Percentiles rank a stretch among this genome's conserved stretches.
These are phyloP conservation scores for Aspergillus brunneoviolaceus DNA, from an alignment of 2,329 filamentous ascomycete genomes.

Conservation along the genomic window DNA sequence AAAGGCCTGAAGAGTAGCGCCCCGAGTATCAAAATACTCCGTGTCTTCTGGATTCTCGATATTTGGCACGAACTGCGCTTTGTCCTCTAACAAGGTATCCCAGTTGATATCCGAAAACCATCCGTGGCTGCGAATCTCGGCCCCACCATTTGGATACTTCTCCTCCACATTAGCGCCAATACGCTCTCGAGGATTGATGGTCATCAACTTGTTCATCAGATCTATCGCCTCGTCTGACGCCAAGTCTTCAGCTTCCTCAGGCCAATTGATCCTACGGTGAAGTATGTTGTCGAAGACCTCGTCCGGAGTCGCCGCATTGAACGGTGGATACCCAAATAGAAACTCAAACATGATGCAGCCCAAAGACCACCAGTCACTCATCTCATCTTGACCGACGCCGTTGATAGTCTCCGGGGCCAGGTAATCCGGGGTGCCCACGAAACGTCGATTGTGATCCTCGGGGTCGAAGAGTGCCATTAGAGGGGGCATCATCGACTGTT, in stretches of 20 bases:
- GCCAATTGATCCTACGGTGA: conserved; percentile 86
- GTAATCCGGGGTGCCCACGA: conserved; percentile 96
- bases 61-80: conserved; percentile 91
- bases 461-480: conserved; percentile 94
- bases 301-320: conserved; percentile 86
- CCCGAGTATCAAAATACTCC: conserved; percentile 92
- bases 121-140: conserved; percentile 82
- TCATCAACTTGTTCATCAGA: conserved; percentile 88
- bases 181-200: conserved; percentile 75
- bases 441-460: conserved; percentile 85
- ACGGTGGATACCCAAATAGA: conserved; percentile 87
- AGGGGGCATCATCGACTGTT: conserved; percentile 78
- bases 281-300: conserved; percentile 97
- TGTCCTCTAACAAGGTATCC: conserved; percentile 88
- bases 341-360: conserved; percentile 98
- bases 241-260: conserved; percentile 73
- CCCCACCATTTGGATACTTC: conserved; percentile 77
- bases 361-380: conserved; percentile 99
- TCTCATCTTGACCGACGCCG: conserved; percentile 92
- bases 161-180: conserved; percentile 84
- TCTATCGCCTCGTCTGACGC: conserved; percentile 88
- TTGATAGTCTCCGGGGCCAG: conserved; percentile 95
- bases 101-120: conserved; percentile 90
- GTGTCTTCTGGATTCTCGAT: conserved; percentile 95
- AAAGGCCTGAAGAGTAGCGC: conserved; percentile 88